Conservation (phyloP, 2,329 filamentous ascomycete genomes). For the Penicillium thymicola region DNA sequence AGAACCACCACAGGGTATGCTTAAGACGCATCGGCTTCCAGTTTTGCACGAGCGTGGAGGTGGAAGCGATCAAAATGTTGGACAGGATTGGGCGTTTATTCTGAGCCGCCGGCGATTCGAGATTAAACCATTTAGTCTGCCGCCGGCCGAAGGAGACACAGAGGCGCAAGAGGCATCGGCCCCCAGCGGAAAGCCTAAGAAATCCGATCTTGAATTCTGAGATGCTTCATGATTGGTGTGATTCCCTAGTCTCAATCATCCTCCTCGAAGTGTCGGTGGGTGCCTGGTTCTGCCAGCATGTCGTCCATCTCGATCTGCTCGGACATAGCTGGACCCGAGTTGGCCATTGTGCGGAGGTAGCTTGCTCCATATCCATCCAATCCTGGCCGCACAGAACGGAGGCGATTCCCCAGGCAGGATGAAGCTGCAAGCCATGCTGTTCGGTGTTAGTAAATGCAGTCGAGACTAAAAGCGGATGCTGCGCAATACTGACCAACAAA, state of each 20-base stretch:
- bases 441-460: conserved; percentile 21
- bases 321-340: conserved; percentile 53
- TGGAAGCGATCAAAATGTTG: conserved; percentile 65
- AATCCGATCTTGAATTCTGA: conserved; percentile 69
- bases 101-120: conserved; percentile 79
- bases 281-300: conserved; percentile 49
- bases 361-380: conserved; percentile 52
- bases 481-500: conserved; percentile 31
- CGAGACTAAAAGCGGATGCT: not conserved
- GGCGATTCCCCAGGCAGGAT: conserved; percentile 53
- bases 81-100: conserved; percentile 87
- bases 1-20: conserved; percentile 79
- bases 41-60: conserved; percentile 86
- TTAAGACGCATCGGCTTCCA: conserved; percentile 78
- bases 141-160: conserved; percentile 74
- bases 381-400: conserved; percentile 47
- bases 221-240: not conserved
- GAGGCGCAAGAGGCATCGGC: conserved; percentile 55
- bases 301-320: conserved; percentile 63
- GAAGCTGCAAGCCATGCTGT: conserved; percentile 53
- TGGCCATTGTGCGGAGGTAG: conserved; percentile 57
- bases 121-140: conserved; percentile 84
- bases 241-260: conserved; percentile 27
- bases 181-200: conserved; percentile 51
- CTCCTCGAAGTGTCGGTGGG: conserved; percentile 26